A percentile compares a stretch with the other conserved stretches of the same genome.
Evolutionary conservation across 139 green algal species (phyloP).

Genomic region (Chlorella ohadii): DNA sequence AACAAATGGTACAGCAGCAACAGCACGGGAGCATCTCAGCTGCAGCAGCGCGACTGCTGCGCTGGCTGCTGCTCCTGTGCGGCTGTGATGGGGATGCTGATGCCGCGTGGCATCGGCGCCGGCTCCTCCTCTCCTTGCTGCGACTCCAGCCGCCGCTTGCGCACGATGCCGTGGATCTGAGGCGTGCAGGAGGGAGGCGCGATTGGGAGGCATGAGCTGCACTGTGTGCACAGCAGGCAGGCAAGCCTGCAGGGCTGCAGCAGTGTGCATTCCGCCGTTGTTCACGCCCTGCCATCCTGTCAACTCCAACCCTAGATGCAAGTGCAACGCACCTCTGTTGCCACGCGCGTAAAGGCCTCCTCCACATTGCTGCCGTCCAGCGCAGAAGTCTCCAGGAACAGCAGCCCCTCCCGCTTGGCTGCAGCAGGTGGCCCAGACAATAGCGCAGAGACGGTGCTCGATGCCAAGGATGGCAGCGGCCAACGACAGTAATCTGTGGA

Average conservation of each 20-base stretch:
- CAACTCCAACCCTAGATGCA: too few species aligned
- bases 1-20: too few species aligned
- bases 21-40: not conserved
- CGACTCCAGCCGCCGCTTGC: conserved; percentile 22
- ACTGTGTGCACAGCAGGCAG: not conserved
- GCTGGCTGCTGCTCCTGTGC: not conserved
- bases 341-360: conserved; percentile 67
- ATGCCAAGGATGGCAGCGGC: too few species aligned
- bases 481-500: too few species aligned
- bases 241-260: not conserved
- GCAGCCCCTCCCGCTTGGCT: conserved; percentile 37
- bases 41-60: conserved; percentile 6
- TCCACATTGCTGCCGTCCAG: conserved; percentile 36
- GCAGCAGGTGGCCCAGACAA: conserved; percentile 37
- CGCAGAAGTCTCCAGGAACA: conserved; percentile 74
- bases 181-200: too few species aligned
- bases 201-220: too few species aligned
- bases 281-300: too few species aligned
- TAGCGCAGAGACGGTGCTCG: too few species aligned
- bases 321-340: not conserved
- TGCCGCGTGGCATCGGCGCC: conserved; percentile 9
- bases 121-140: not conserved
- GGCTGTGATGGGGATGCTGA: conserved; percentile 11
- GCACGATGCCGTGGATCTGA: conserved; percentile 25
- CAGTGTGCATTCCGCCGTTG: too few species aligned